These are phyloP conservation scores for Coniferiporia sulphurascens DNA, from an alignment of 1,284 basidiomycete genomes.

Conservation along the genomic window DNA sequence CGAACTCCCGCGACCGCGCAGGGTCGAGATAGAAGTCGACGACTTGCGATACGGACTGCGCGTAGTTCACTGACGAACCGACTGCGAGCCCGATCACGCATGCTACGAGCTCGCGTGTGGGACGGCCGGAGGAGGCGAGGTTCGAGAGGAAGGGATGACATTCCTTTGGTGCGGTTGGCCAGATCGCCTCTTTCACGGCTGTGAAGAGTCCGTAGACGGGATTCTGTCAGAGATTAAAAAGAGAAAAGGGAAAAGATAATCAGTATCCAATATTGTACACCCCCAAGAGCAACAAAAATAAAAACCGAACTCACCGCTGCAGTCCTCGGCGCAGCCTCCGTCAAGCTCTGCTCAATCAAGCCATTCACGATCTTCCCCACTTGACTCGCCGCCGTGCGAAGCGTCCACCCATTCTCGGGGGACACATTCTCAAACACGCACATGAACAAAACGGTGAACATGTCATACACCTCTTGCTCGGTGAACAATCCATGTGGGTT, in stretches of 20 bases:
- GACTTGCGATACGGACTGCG: conserved; percentile 30
- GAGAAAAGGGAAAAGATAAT: conserved; percentile 7
- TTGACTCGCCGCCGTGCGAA: conserved; percentile 13
- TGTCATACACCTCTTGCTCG: conserved; percentile 28
- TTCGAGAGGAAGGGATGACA: conserved; percentile 40
- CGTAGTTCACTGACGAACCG: conserved; percentile 41
- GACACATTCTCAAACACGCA: conserved; percentile 20
- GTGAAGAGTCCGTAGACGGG: conserved; percentile 13
- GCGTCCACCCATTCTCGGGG: conserved; percentile 17
- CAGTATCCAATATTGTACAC: conserved; percentile 26
- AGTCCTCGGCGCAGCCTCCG: conserved; percentile 16
- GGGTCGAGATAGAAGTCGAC: conserved; percentile 25
- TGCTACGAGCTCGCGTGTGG: conserved; percentile 39
- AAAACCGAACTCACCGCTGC: conserved; percentile 8
- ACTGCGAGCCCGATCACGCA: conserved; percentile 45
- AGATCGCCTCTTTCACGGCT: conserved; percentile 26
- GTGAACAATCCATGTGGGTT: conserved; percentile 30
- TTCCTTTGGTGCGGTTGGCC: conserved; percentile 31
- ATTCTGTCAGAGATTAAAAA: conserved; percentile 21
- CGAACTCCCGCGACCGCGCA: conserved; percentile 18
- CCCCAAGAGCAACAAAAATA: neutral
- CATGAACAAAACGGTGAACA: conserved; percentile 27
- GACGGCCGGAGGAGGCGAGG: conserved; percentile 37
- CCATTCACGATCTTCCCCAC: conserved; percentile 17
- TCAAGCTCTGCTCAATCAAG: conserved; percentile 17